Evolutionary conservation across 768 basidiomycete species (phyloP), one percentile per base, ranked within the genome.

Genomic region (Erythrobasidium yunnanense): DNA sequence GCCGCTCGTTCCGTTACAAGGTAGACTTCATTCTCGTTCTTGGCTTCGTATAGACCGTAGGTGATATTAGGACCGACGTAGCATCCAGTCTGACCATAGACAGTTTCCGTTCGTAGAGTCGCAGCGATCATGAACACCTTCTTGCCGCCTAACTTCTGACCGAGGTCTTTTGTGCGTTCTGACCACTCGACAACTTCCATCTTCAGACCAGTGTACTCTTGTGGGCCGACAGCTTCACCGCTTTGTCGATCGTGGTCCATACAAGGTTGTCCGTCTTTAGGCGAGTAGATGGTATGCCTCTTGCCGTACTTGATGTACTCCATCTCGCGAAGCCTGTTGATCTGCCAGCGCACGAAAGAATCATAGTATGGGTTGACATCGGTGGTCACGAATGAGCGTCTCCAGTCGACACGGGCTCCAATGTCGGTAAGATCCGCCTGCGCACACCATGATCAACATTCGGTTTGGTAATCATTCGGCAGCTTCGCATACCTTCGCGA

Each of bases 231-330:
- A 51, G 86, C 93, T 77, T 99, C 95, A 45, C 95, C 95, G 66
- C 90, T 89, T 55, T 84, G 83, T 65, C 95, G 87, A 76, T 99
- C 95, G 78, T 99, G 95, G 77, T 99, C 95, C 95, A 99, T 97
- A 74, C 95, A 99, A 0, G 95, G 93, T 74, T 97, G 95, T 1
- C 91, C 92, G 71, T 99, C 95, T 77, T 96, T 96, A 1, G 91
- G 90, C 70, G 89, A 92, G 81, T 95, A 99, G 74, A 99, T 89
- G 15, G 95, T 99, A 77, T 96, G 93, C 47, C 95, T 85, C 77
- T 95, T 88, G 53, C 95, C 95, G 74, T 96, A 99, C 77, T 93
- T 95, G 80, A 99, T 89, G 78, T 91, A 92, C 33, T 87, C 87
- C 51, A 90, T 80, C 46, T 79, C 80, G 77, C 89, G 81, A 7